Base-by-base conservation (phyloP, 2,329 filamentous ascomycete species). In the Scedosporium aurantiacum region DNA sequence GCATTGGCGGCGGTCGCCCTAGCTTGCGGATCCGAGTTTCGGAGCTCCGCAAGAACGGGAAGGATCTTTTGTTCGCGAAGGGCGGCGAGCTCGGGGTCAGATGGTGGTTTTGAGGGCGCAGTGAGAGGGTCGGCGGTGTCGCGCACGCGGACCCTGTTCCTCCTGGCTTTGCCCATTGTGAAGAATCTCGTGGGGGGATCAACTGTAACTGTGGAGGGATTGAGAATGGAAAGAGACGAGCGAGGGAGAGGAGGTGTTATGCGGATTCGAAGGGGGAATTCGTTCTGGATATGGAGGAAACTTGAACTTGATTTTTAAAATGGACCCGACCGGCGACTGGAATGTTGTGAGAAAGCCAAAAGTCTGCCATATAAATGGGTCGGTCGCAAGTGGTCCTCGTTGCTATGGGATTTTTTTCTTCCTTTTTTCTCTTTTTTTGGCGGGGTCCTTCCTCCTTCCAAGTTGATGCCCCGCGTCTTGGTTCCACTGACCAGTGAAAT, bases 41-140 rank as follows among this genome's bases (percentile, higher is more conserved):
- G 78, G 47, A 89, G 74, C 65, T 86, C 79, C 64, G 78, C 78
- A 63, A 89, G 74, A 54, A 86, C 78, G 18, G 86, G 86, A 41
- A 88, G 72, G 67, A 89, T 84, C 70, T 81, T 82, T 72, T 78
- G 75, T 64, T 87, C 83, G 40, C 85, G 78, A 52, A 89, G 78
- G 12, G 83, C 82, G 23, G 82, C 80, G 61, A 87, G 79, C 69
- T 85, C 82, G 5, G 85, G 84, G 67, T 87, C 84, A 1, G 83
- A 74, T 4, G 82, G 84, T 21, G 81, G 81, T 68, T 86, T 87
- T 69, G 82, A 73, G 21, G 78, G 70, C 69, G 84, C 86, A 62
- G 77, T 73, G 59, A 84, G 76, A 63, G 83, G 83, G 68, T 85
- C 78, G 61, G 78, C 72, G 60, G 82, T 79, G 64, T 77, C 75